phyloP scores from a whole-genome alignment of 2,329 filamentous ascomycete species.

The Pseudogymnoascus sp. region DNA sequence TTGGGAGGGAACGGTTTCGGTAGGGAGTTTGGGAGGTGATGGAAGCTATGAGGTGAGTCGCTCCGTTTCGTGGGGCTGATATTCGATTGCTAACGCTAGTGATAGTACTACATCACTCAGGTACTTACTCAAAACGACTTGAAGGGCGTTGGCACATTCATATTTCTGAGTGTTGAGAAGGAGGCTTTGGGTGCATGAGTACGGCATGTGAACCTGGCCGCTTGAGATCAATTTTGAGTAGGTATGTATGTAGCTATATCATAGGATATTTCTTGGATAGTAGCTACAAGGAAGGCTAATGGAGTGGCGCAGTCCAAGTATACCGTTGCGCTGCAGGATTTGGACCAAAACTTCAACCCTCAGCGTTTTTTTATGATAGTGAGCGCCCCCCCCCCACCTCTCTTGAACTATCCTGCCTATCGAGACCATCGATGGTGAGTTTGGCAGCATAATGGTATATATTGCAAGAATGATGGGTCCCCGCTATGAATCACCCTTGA shows the following conservation, averaged over 20 bases:
- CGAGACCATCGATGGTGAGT: not conserved
- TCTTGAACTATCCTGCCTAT: too few species aligned
- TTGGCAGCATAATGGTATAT: not conserved
- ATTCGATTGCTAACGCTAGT: not conserved
- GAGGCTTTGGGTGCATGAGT: not conserved
- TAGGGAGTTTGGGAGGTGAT: slow-evolving; percentile 18
- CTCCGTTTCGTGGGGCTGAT: not conserved
- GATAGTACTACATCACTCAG: slow-evolving; percentile 20
- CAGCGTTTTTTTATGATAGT: not conserved
- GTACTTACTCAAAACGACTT: slow-evolving; percentile 17
- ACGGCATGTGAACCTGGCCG: not conserved
- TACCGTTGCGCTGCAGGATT: not conserved
- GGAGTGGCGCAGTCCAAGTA: not conserved
- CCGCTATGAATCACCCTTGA: not conserved
- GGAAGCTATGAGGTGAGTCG: slow-evolving; percentile 19
- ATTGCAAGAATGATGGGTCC: not conserved
- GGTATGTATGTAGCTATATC: not conserved
- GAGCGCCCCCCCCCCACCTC: too few species aligned
- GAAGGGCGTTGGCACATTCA: slow-evolving; percentile 21
- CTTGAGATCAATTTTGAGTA: not conserved
- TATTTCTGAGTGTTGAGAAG: slow-evolving; percentile 19
- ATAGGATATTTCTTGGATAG: not conserved
- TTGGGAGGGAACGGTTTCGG: slow-evolving; percentile 20
- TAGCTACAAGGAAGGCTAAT: not conserved
- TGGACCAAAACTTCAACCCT: not conserved